Evolutionary conservation across 83 land plant species (phyloP), one percentile per base, ranked within the genome.

Genomic region (Diphasiastrum complanatum): DNA sequence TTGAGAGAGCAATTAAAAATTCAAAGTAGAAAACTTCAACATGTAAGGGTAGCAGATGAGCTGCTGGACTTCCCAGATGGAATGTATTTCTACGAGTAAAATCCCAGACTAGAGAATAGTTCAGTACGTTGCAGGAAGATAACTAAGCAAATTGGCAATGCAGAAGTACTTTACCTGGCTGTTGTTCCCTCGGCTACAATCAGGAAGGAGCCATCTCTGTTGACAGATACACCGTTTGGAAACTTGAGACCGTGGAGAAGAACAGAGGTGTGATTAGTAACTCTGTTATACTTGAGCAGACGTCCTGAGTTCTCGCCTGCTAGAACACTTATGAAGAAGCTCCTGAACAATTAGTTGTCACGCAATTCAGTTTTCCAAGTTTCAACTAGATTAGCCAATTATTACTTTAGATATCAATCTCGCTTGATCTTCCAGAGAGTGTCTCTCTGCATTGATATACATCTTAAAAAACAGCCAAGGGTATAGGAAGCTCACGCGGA

Each of bases 221-320:
- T 86, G 29, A 86, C 20, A 5, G 85, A 70, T 5, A 86, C 51
- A 19, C 92, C 92, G 60, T 86, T 86, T 2, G 92, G 83, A 32
- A 86, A 84, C 26, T 67, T 75, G 24, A 86, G 54, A 61, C 67
- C 38, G n/a, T 65, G 41, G 18, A 71, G 49, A 11, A 83, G 77
- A 14, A 86, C 85, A 20, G 73, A 81, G 24, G 83, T 78, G 60
- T 86, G 74, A 27, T 79, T 71, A 19, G 85, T 83, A 0, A 16
- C 25, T 14, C 81, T 76, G 50, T 79, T 60, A 48, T 78, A 86
- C 53, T 74, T 84, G 30, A 86, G 45, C 23, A 86, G 53, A 50
- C 88, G 70, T 20, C 92, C 92, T 31, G 81, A 71, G 48, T 50
- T 54, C 11, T 86, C 92, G 1, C 64, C 71, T 28, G 85, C 65